phyloP scores from a whole-genome alignment of 2,329 filamentous ascomycete species.

The Blastomyces parvus region DNA sequence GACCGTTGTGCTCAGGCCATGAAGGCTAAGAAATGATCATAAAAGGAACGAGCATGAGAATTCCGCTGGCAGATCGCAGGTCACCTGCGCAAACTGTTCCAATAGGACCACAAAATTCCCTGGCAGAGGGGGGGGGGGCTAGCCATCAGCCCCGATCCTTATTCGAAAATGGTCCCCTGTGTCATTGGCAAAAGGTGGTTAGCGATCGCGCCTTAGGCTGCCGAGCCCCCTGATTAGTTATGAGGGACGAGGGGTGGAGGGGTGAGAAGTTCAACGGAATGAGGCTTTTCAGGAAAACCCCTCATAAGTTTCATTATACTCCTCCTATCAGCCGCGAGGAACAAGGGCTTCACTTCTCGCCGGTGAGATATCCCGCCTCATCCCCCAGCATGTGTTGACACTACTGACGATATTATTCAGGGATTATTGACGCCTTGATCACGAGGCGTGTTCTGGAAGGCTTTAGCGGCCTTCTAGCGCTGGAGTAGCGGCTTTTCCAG shows the following conservation, averaged over 20 bases:
- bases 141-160: neutral
- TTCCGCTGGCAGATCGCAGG: neutral
- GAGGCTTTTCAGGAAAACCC: neutral
- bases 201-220: neutral
- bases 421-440: neutral
- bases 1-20: neutral
- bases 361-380: neutral
- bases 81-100: neutral
- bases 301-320: neutral
- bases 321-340: neutral
- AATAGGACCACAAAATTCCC: neutral
- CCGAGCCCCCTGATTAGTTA: neutral
- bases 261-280: neutral
- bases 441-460: neutral
- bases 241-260: neutral
- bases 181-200: neutral
- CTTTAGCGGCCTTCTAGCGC: constrained; percentile 2
- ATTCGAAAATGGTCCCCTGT: neutral
- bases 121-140: neutral
- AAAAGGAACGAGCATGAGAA: neutral
- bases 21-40: neutral
- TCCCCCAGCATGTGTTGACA: neutral
- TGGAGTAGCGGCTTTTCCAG: neutral
- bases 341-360: neutral
- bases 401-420: neutral